Base-by-base conservation (phyloP, 768 basidiomycete genomes). In the Termitomyces sp. region DNA sequence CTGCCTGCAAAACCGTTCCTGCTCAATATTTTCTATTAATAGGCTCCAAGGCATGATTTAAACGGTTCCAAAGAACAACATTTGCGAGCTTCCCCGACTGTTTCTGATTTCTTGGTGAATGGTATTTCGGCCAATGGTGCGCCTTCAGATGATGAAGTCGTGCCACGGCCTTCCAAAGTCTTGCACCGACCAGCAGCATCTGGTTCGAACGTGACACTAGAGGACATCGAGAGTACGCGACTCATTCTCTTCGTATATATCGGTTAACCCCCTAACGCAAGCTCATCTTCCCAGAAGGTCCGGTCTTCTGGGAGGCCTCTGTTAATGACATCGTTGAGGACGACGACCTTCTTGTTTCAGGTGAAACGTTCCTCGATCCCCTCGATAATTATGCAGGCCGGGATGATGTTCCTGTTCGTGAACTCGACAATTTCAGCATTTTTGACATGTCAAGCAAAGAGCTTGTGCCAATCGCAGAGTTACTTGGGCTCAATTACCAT, bases 361-460 rank as follows among this genome's bases (percentile, higher is more conserved):
- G 78, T 33, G 84, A 84, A 69, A 71, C 69, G 1, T 57, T 63
- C 30, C 59, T 61, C 3, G 58, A 61, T 7, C 59, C 54, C 41
- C 49, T 54, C 6, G 71, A 59, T 53, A 60, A 41, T 34, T 50
- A 45, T 55, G 61, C 63, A 51, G 74, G 70, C 42, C 75, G 76
- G 18, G 65, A 67, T 7, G 73, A 75, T 8, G 62, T 87, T 34
- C 88, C 88, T 15, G 73, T 90, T 46, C 81, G 88, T 7, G 61
- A 78, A 0, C 73, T 90, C 9, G 70, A 74, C 0, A 72, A 84
- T 58, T 89, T 88, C 63, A 66, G 73, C 0, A 70, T 89, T 34
- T 88, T 85, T 55, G 69, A 83, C 15, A 33, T 61, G 13, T 58
- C 66, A 1, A 76, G 76, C 1, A 57, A 65, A 7, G 67, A 74